phyloP scores from a whole-genome alignment of 2,329 filamentous ascomycete species.

The Epichloe gansuensis region DNA sequence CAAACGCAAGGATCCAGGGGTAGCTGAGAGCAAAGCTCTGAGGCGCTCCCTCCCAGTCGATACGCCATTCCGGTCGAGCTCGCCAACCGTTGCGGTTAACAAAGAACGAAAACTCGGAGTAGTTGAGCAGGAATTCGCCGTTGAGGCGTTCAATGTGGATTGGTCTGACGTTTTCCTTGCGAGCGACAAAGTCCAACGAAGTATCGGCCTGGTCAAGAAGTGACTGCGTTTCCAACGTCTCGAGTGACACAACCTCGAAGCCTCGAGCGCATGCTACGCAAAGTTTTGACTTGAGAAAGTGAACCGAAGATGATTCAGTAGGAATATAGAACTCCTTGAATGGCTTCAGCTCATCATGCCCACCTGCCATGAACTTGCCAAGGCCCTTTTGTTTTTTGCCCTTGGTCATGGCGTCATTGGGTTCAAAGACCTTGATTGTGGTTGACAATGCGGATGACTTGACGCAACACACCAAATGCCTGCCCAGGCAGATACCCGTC shows the following conservation, averaged over 20 bases:
- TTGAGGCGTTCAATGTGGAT: slow-evolving; percentile 96
- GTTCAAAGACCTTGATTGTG: slow-evolving; percentile 98
- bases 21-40: slow-evolving; percentile 89
- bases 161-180: slow-evolving; percentile 84
- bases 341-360: slow-evolving; percentile 88
- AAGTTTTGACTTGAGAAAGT: slow-evolving; percentile 92
- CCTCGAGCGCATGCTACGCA: slow-evolving; percentile 92
- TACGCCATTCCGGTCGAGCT: slow-evolving; percentile 88
- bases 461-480: slow-evolving; percentile 91
- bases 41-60: slow-evolving; percentile 92
- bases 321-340: slow-evolving; percentile 99
- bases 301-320: slow-evolving; percentile 93
- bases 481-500: slow-evolving; percentile 83
- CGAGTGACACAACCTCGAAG: slow-evolving; percentile 91
- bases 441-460: slow-evolving; percentile 88
- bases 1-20: slow-evolving; percentile 94
- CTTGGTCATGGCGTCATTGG: slow-evolving; percentile 85
- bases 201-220: slow-evolving; percentile 95
- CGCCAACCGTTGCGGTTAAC: slow-evolving; percentile 98
- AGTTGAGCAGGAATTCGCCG: slow-evolving; percentile 94
- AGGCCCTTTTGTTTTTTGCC: slow-evolving; percentile 93
- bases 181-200: slow-evolving; percentile 89
- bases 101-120: slow-evolving; percentile 98
- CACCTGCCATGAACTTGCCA: slow-evolving; percentile 84
- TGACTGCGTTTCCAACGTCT: slow-evolving; percentile 96